Base-by-base conservation (phyloP, 495 filamentous ascomycete species). In the Hypoxylon fuscum region DNA sequence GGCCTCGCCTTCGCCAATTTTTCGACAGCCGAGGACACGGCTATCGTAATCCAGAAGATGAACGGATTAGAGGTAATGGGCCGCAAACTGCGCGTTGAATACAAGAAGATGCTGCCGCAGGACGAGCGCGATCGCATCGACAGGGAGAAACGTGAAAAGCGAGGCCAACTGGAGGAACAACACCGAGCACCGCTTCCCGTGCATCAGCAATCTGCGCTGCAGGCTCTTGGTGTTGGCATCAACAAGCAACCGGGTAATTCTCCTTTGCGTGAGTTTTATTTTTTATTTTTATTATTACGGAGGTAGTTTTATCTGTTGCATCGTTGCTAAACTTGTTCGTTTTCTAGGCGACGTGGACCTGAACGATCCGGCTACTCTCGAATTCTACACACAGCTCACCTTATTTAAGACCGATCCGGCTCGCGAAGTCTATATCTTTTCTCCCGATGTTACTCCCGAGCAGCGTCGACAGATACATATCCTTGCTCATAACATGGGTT, bases 1-100 rank as follows among this genome's bases (percentile, higher is more conserved):
- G 95, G 95, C 15, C 81, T 98, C 44, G 95, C 95, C 8, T 98
- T 98, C 74, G 95, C 95, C 75, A 98, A 98, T 76, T 98, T 98
- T 75, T 96, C 95, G 9, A 97, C 91, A 14, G 85, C 95, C 1
- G 89, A 97, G 55, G 95, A 98, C 69, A 98, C 95, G 0, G 89
- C 89, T 10, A 82, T 85, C 22, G 95, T 98, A 29, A 98, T 98
- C 66, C 87, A 95, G 18, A 77, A 87, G 42, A 84, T 98, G 74
- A 98, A 98, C 70, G 92, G 96, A 61, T 90, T 96, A 73, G 95
- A 98, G 69, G 84, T 98, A 12, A 91, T 97, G 72, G 95, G 95
- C 15, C 82, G 95, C 38, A 97, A 97, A 74, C 78, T 98, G 68
- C 83, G 95, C 32, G 95, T 98, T 10, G 95, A 98, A 72, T 98